These are phyloP conservation scores for Ganoderma lucidum DNA, from an alignment of 1,284 basidiomycete species.

Conservation along the genomic window DNA sequence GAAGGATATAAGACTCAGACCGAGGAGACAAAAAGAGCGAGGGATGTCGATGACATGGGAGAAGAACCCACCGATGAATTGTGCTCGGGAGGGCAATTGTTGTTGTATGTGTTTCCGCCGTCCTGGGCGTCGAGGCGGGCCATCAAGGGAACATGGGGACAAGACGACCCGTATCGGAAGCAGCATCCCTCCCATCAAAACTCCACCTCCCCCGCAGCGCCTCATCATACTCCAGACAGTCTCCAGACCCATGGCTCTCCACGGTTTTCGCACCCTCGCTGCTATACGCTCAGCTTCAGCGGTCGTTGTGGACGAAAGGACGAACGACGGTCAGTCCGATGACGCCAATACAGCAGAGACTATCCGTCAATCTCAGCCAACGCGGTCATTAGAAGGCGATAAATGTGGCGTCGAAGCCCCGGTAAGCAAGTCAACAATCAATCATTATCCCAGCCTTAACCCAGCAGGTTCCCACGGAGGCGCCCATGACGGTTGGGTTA, in stretches of 20 bases:
- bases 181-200: constrained; percentile 10
- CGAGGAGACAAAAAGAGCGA: constrained; percentile 16
- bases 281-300: not conserved
- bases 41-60: constrained; percentile 14
- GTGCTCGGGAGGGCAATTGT: constrained; percentile 17
- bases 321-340: not conserved
- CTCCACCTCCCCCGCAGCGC: constrained; percentile 1
- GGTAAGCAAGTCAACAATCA: constrained; percentile 2
- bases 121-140: not conserved
- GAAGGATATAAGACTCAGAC: constrained; percentile 10
- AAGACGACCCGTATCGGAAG: constrained; percentile 14
- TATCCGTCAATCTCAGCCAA: not conserved
- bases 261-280: not conserved
- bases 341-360: not conserved
- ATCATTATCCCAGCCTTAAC: not conserved
- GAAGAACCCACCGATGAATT: constrained; percentile 13
- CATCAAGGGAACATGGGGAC: constrained; percentile 9
- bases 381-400: constrained; percentile 1
- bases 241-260: not conserved
- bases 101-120: constrained; percentile 2
- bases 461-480: not conserved
- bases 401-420: not conserved
- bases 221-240: not conserved
- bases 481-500: not conserved
- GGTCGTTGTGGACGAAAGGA: not conserved